Evolutionary conservation across 352 stramenopile species (phyloP), one percentile per base, ranked within the genome.

Genomic region (Pythium vanterpoolii): DNA sequence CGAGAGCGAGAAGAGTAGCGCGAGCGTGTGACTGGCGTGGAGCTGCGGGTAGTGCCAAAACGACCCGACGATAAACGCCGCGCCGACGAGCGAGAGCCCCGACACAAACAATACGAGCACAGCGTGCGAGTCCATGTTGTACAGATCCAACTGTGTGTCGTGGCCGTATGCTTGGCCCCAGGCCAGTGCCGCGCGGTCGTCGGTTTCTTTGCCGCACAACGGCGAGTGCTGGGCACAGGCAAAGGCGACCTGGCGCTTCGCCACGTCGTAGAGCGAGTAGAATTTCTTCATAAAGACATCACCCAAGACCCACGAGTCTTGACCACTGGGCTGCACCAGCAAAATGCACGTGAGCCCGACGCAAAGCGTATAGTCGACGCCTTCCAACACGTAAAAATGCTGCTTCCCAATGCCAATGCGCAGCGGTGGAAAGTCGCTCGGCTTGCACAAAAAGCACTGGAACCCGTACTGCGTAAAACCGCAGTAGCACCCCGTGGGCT

Each of bases 201-300:
- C 72, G 40, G 61, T 58, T 18, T 86, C 77, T 24, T 77, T 51
- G 27, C 82, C 82, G 53, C 82, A 92, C 1, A 77, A 46, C 18
- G 51, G 57, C 56, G 79, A 86, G 44, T 72, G 49, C 1, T 68
- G 50, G 1, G 79, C 45, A 34, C 83, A 93, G 16, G 90, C 88
- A 57, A 98, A 95, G 6, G 83, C 89, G 40, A 97, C 71, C 44
- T 85, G 81, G 60, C 94, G 88, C 38, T 87, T 85, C 48, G 83
- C 56, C 18, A 93, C 90, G 70, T 98, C 86, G 63, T 97, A 98
- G 16, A 97, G 73, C 46, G 87, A 94, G 77, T 97, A 96, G 66
- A 96, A 98, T 66, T 97, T 97, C 61, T 96, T 91, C 85, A 98
- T 97, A 66, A 98, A 98, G 16, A 98, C 87, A 48, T 98, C 95